Evolutionary conservation across 495 filamentous ascomycete genomes (phyloP), one percentile per base, ranked within the genome.

Genomic region (Penicillium coprophilum): DNA sequence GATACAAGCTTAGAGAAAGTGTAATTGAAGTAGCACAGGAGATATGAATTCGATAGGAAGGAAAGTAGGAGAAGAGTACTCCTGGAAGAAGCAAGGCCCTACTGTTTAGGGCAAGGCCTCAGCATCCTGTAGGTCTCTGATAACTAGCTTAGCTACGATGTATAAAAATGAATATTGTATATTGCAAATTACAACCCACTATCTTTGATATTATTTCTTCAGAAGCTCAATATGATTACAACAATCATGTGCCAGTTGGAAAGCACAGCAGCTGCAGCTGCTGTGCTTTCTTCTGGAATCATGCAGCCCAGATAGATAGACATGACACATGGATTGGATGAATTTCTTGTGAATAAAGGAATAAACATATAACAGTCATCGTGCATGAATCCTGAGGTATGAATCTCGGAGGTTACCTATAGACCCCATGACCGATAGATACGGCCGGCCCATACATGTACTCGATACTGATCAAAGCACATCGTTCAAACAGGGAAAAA

Each of bases 251-350:
- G 50, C 19, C 23, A 53, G 19, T 28, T 34, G 20, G 27, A 27
- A 38, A 50, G 23, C 13, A 44, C 34, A 31, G 2, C 6, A 54
- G 28, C 19, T 45, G 40, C 50, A 53, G 30, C 32, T 53, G 51
- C 30, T 27, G 51, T 46, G 51, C 30, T 54, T 12, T 4, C 17
- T 54, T 54, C 30, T 54, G 21, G 41, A 45, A 36, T 44, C 1
- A 45, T 45, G 50, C 40, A 44, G 50, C 3, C 50, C 17, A 17
- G 4, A 39, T 40, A 15, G 17, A 48, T 17, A 43, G 19, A 4
- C 15, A 31, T 50, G 48, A 5, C 9, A 9, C 3, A 52, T n/a
- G 11, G 27, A 52, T 19, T 19, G 21, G 17, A 20, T 6, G 21
- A 11, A 9, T 19, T 20, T 50, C 10, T 21, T 15, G n/a, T 24